phyloP scores from a whole-genome alignment of 805 yeast species.

The Candida argentea region DNA sequence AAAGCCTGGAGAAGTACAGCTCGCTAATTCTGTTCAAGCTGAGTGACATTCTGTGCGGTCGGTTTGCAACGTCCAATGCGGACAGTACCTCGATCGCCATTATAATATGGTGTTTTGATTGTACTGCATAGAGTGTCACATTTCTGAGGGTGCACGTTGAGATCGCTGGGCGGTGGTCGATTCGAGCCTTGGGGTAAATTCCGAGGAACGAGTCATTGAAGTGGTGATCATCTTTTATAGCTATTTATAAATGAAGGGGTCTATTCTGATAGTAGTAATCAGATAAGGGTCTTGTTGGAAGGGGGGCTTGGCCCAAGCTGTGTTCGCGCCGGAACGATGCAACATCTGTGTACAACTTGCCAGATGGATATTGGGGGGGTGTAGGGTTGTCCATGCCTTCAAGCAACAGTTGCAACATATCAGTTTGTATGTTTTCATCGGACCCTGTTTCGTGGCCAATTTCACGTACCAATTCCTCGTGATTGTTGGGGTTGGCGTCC shows the following conservation, averaged over 20 bases:
- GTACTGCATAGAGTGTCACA: too few species aligned
- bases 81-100: too few species aligned
- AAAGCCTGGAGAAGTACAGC: constrained; percentile 21
- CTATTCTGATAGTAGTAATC: constrained; percentile 15
- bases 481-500: constrained; percentile 5
- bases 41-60: constrained; percentile 21
- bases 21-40: constrained; percentile 18
- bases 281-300: constrained; percentile 29
- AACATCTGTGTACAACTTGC: constrained; percentile 32
- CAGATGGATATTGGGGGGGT: constrained; percentile 39
- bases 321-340: constrained; percentile 48
- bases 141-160: too few species aligned
- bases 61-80: too few species aligned
- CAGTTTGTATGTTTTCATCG: constrained; percentile 9
- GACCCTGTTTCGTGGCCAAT: constrained; percentile 16
- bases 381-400: constrained; percentile 15
- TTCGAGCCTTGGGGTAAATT: not conserved
- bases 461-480: constrained; percentile 3
- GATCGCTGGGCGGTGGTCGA: too few species aligned
- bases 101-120: too few species aligned
- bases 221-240: not conserved
- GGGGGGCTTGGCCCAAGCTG: constrained; percentile 51
- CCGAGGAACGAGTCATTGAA: not conserved
- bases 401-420: constrained; percentile 5
- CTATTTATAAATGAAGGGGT: constrained; percentile 9